Evolutionary conservation across 495 filamentous ascomycete species (phyloP), one percentile per base, ranked within the genome.

Genomic region (Aspergillus taichungensis): DNA sequence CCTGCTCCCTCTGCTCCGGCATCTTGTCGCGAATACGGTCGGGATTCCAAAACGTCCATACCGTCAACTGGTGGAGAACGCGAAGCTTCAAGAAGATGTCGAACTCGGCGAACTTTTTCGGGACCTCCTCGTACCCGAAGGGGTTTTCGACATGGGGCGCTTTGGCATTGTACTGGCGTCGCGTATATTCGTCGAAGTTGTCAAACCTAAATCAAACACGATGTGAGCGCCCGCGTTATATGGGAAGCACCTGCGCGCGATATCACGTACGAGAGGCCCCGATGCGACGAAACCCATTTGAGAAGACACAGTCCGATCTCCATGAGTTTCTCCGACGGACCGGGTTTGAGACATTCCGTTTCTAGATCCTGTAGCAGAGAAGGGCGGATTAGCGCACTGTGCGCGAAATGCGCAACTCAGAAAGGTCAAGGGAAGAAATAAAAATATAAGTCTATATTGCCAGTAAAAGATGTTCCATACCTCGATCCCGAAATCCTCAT

Each of bases 171-270:
- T 88, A 98, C 64, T 96, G 91, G 42, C 88, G 80, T 51, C 88
- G 81, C 37, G 91, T 87, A 49, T 96, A 94, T 59, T 97, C 89
- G 60, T 97, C 88, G 52, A 97, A 97, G 37, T 91, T 79, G 6
- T 90, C 90, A 18, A 73, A 81, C 3, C 90, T 96, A 51, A 31
- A 44, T 29, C 4, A 13, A 10, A 40, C 1, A 24, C 18, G 18
- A 24, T 24, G 18, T 24, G 18, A 24, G 18, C 18, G 18, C 18
- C 18, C 18, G 4, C 4, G 4, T 1, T 24, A 24, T 24, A 24
- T 24, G 1, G 4, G 18, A 24, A 24, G 1, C 18, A 24, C 4
- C 18, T 24, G 18, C 18, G 18, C 18, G 18, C 18, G 18, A 24
- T 4, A 24, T 24, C 18, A 75, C 87, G 52, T 80, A 92, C 87